These are phyloP conservation scores for Straminergon stramineum DNA, from an alignment of 225 moss, liverwort and hornwort species.

Conservation along the genomic window DNA sequence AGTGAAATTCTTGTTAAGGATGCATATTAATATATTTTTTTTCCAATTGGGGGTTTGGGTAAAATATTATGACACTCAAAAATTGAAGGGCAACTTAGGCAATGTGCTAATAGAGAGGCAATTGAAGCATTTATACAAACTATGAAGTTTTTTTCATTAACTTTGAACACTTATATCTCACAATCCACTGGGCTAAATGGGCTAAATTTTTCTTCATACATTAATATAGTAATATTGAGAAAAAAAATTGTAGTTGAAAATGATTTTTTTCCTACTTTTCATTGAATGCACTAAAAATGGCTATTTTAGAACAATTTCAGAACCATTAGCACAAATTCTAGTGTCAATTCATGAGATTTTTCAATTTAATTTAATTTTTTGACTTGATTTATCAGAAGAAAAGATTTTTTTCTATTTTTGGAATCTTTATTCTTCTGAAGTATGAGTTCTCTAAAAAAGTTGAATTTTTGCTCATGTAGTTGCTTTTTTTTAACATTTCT, in stretches of 20 bases:
- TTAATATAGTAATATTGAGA: neutral
- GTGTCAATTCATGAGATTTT: neutral
- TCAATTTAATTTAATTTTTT: no score
- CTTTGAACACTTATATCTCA: neutral
- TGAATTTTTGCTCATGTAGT: neutral
- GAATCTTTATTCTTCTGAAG: neutral
- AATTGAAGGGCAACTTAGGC: rapidly evolving
- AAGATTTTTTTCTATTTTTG: neutral
- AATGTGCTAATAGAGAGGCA: neutral
- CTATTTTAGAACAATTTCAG: neutral
- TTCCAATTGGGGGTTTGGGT: rapidly evolving
- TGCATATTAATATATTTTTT: no score
- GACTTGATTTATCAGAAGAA: no score
- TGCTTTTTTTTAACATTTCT: rapidly evolving
- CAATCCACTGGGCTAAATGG: rapidly evolving
- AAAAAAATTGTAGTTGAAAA: neutral
- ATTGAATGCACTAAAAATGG: no score
- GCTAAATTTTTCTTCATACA: no score
- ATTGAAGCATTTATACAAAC: neutral
- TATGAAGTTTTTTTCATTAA: neutral
- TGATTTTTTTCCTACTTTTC: neutral
- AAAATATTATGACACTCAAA: no score
- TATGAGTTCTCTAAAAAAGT: no score
- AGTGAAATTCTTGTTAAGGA: no score
- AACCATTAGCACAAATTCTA: neutral